Base-by-base conservation (phyloP, 2,329 filamentous ascomycete genomes). In the Chrysosporium keratinophilum region DNA sequence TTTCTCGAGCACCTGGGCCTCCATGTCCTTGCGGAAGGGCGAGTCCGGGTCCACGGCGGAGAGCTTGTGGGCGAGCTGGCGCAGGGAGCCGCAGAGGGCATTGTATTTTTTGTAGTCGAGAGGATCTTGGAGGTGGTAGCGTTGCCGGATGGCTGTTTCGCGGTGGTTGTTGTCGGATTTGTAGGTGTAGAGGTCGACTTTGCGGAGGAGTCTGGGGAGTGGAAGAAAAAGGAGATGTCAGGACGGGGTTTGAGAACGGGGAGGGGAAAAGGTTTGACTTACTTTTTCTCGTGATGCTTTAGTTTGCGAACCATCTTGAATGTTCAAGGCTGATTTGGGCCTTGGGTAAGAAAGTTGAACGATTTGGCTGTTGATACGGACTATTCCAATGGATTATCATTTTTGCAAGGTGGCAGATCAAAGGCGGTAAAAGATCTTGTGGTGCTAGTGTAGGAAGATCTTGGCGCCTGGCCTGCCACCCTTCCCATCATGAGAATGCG, bases 281-380 rank as follows among this genome's bases (percentile, higher is more conserved):
- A 75, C 79, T 93, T 94, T 69, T 93, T 83, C 82, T 98, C 93
- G 74, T 96, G 91, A 73, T 95, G 82, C 74, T 96, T 97, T 67
- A 98, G 82, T 76, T 95, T 89, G 64, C 93, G 85, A 62, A 95
- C 88, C 93, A 97, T 97, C 42, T 45, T 57, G 43, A 17, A 10
- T 43, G n/a, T 14, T 34, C 15, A 10, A 9, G 28, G 11, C 14
- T 14, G 17, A 40, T 37, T 37, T 37, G 3, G 35, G 35, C 10
- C n/a, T 37, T 37, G 3, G 35, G 11, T 4, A 12, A 37, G 9
- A 17, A 47, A 12, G 42, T 34, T 46, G 17, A 48, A 1, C 17
- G 11, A 10, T 20, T 9, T 6, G 34, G 44, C 45, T 48, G 17
- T 4, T 17, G 2, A 17, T 23, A 14, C 33, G 12, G 44, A 47